A percentile compares a stretch with the other conserved stretches of the same genome.
phyloP scores from a whole-genome alignment of 1,284 basidiomycete genomes.

The Malassezia slooffiae region DNA sequence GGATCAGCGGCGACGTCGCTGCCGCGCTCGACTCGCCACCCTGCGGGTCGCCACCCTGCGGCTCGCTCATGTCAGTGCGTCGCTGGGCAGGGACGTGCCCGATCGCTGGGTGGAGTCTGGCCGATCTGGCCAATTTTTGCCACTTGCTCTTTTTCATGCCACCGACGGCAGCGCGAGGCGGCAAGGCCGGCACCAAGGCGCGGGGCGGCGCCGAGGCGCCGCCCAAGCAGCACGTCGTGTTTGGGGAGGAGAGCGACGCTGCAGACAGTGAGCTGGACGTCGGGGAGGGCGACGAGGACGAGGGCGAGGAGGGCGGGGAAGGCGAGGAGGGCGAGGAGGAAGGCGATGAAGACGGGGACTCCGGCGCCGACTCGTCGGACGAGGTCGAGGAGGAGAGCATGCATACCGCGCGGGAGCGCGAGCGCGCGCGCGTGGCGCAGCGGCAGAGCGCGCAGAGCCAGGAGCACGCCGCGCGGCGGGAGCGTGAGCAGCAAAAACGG shows the following conservation, averaged over 20 bases:
- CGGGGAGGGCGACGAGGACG: neutral
- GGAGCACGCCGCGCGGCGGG: slow-evolving; percentile 2
- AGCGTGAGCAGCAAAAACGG: too few relatives aligned
- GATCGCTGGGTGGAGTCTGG: too few relatives aligned
- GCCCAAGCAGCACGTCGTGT: neutral
- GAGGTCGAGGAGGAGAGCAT: slow-evolving; percentile 12
- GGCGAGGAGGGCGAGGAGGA: neutral
- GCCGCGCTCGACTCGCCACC: too few relatives aligned
- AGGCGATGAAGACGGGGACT: neutral
- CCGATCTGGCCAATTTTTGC: too few relatives aligned
- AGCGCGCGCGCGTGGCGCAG: slow-evolving; percentile 1
- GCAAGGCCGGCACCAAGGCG: too few relatives aligned
- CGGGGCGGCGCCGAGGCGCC: neutral
- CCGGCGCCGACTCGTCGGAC: neutral
- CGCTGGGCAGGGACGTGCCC: too few relatives aligned
- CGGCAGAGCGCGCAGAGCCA: neutral
- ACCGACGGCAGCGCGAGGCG: too few relatives aligned
- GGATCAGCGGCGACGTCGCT: neutral
- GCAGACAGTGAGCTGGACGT: too few relatives aligned
- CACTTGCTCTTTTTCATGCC: too few relatives aligned
- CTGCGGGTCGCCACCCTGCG: too few relatives aligned
- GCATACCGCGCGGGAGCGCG: slow-evolving; percentile 2
- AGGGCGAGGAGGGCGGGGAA: neutral
- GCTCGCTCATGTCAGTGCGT: too few relatives aligned
- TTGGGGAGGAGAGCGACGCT: neutral